Percentiles rank a stretch among this genome's conserved stretches.
Evolutionary conservation across 1,284 basidiomycete genomes (phyloP).

Genomic region (Tylopilus sp.): DNA sequence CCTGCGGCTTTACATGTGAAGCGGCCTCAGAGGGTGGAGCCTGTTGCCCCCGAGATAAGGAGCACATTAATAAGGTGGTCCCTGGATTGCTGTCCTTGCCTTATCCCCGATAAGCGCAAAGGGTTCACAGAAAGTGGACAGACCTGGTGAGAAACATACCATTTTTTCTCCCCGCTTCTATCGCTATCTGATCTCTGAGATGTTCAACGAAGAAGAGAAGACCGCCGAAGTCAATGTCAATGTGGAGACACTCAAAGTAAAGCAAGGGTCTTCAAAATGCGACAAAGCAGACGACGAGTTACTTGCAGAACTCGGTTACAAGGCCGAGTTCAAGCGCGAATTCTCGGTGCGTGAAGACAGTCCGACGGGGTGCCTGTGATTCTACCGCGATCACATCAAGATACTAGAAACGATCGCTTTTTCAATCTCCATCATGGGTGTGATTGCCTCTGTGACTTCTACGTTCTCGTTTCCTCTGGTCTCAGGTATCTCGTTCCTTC

Average conservation of each 20-base stretch:
- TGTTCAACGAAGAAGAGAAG: slow-evolving; percentile 21
- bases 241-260: slow-evolving; percentile 9
- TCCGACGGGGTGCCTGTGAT: background rate
- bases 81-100: background rate
- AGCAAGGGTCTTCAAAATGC: slow-evolving; percentile 22
- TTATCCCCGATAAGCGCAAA: slow-evolving; percentile 13
- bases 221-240: background rate
- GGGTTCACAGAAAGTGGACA: background rate
- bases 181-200: slow-evolving; percentile 4
- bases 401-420: slow-evolving; percentile 64
- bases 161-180: background rate
- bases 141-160: background rate
- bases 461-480: slow-evolving; percentile 61
- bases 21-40: background rate
- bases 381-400: slow-evolving; percentile 30
- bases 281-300: slow-evolving; percentile 50
- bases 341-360: slow-evolving; percentile 51
- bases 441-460: slow-evolving; percentile 65
- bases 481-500: slow-evolving; percentile 41
- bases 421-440: slow-evolving; percentile 73
- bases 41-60: slow-evolving; percentile 10
- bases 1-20: background rate
- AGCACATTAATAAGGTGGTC: background rate
- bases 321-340: slow-evolving; percentile 70
- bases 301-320: slow-evolving; percentile 69